Percentiles rank a stretch among this genome's conserved stretches.
Conservation (phyloP, 768 basidiomycete genomes). For the Phaeotremella skinneri region DNA sequence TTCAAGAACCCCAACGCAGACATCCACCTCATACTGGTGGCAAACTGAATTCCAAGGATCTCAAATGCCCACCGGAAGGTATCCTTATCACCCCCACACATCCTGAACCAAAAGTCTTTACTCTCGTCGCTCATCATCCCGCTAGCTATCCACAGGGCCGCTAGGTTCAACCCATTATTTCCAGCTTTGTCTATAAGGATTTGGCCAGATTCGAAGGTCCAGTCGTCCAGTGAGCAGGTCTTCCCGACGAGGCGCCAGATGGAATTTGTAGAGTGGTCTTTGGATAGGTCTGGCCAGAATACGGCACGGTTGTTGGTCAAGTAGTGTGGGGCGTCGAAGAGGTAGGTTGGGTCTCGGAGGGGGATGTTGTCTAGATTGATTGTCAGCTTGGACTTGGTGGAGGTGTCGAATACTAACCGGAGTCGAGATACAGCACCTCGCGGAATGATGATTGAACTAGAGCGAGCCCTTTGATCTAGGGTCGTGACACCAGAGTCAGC, state of each 20-base stretch:
- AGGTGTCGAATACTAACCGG: conserved; percentile 19
- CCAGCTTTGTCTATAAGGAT: conserved; percentile 55
- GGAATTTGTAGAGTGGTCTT: conserved; percentile 54
- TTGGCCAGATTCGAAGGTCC: conserved; percentile 54
- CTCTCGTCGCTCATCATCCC: conserved; percentile 50
- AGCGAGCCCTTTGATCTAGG: conserved; percentile 51
- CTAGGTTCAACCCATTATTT: conserved; percentile 53
- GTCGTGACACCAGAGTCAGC: not conserved
- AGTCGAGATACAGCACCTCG: conserved; percentile 54
- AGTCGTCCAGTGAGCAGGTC: conserved; percentile 48
- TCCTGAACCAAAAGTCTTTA: conserved; percentile 53
- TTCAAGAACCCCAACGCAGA: conserved; percentile 43
- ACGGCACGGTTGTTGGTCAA: conserved; percentile 44
- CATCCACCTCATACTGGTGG: conserved; percentile 50
- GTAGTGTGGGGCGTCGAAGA: conserved; percentile 52
- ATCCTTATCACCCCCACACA: conserved; percentile 54
- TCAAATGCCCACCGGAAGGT: conserved; percentile 54
- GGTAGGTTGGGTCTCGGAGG: conserved; percentile 50
- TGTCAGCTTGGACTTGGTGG: not conserved
- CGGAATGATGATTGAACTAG: conserved; percentile 50
- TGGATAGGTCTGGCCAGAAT: conserved; percentile 56
- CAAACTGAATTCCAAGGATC: conserved; percentile 48
- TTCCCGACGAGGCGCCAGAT: conserved; percentile 54
- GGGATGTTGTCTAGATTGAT: conserved; percentile 51
- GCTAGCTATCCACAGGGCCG: conserved; percentile 51